Evolutionary conservation across 371 early-diverging fungal genomes (phyloP), one percentile per base, ranked within the genome.

Genomic region (Mortierella sp.): DNA sequence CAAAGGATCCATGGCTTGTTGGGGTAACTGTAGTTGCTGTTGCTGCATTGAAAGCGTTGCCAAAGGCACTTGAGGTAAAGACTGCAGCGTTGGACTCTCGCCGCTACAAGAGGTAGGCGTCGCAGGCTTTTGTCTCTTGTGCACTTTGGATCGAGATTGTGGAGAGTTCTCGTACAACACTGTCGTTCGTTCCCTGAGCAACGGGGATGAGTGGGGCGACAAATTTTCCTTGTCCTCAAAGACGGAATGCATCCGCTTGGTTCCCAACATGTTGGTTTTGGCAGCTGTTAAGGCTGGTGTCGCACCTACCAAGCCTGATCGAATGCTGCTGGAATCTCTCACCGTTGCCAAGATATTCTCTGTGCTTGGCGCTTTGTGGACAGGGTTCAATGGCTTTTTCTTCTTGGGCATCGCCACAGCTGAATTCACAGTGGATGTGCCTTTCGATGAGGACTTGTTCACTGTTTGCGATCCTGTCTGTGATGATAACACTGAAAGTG

Each of bases 261-360:
- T 74, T 26, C 69, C 64, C 46, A 67, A 31, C 13, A 67, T 52
- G 1, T 31, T 54, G 23, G 27, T 62, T 41, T 65, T 72, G 38
- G 61, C 63, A 6, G 43, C 34, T 0, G 63, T 3, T 0, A 72
- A 30, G 3, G 67, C 43, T 23, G 67, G 60, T 12, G 63, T 58
- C 27, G 57, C 51, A n/a, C 59, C 46, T 0, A 46, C 21, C 21
- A 67, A 31, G 3, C 48, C 47, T 6, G 61, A 60, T 0, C 76
- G 64, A 12, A 50, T 8, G 28, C 9, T 26, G 18, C 28, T 26
- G 9, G 48, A 21, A 9, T 18, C 48, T 7, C 48, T 8, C 2
- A 64, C 76, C 21, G 69, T 59, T 0, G 76, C 76, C 46, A 74
- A 34, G 39, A 74, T 74, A 41, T 74, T 74, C 26, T 74, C 76